A percentile compares a stretch with the other conserved stretches of the same genome.
phyloP scores from a whole-genome alignment of 441 rosid genomes.

The Sinapis alba region DNA sequence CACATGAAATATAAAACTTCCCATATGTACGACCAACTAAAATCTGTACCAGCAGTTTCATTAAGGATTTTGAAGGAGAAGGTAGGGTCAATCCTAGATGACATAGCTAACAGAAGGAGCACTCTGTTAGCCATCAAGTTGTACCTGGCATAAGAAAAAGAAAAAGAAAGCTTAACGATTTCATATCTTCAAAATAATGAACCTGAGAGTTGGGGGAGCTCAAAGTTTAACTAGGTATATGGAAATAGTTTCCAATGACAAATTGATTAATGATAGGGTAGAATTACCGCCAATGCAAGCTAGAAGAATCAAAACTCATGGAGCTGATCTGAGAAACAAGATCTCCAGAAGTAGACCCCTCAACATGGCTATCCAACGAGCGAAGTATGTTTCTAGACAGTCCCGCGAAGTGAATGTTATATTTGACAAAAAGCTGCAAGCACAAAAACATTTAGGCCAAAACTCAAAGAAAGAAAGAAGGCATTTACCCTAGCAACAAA shows the following conservation, averaged over 20 bases:
- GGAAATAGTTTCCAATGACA: background rate
- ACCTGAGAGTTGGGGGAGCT: constrained; percentile 24
- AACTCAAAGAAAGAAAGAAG: constrained; percentile 24
- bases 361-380: constrained; percentile 61
- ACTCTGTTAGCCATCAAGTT: constrained; percentile 99
- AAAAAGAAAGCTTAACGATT: constrained; percentile 24
- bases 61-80: constrained; percentile 74
- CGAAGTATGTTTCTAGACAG: constrained; percentile 82
- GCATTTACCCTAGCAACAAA: constrained; percentile 3
- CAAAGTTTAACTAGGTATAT: constrained; percentile 3
- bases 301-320: constrained; percentile 90
- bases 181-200: constrained; percentile 1
- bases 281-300: constrained; percentile 95
- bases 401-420: constrained; percentile 95
- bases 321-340: constrained; percentile 89
- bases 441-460: constrained; percentile 38
- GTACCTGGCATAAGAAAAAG: constrained; percentile 56
- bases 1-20: constrained; percentile 12
- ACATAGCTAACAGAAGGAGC: constrained; percentile 92
- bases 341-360: constrained; percentile 73
- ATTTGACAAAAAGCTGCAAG: constrained; percentile 97
- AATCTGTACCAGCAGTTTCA: constrained; percentile 88
- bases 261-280: constrained; percentile 22
- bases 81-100: constrained; percentile 74
- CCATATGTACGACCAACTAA: constrained; percentile 34